A percentile compares a stretch with the other conserved stretches of the same genome.
Evolutionary conservation across 2,329 filamentous ascomycete species (phyloP).

Genomic region (Plectosphaerella plurivora): DNA sequence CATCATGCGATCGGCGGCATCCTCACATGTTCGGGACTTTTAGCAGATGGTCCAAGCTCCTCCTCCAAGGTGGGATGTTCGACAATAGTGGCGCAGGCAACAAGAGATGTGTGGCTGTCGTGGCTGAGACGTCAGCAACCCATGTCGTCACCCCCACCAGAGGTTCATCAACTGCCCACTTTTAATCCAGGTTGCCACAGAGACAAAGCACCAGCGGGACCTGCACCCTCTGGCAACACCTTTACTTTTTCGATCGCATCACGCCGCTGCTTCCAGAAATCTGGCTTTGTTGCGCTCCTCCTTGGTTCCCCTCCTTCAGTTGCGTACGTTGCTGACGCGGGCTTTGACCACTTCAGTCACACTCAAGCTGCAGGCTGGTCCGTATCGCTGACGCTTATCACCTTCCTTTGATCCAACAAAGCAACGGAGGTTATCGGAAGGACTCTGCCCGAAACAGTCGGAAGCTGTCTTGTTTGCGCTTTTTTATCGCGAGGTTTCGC

Average conservation of each 20-base stretch:
- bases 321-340: background rate
- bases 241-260: background rate
- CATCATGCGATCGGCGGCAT: background rate
- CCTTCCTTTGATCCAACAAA: too few species aligned
- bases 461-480: too few species aligned
- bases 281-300: background rate
- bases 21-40: background rate
- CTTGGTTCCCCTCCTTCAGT: background rate
- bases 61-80: too few species aligned
- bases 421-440: too few species aligned
- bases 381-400: too few species aligned
- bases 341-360: background rate
- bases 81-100: background rate
- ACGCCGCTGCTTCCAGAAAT: background rate
- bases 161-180: background rate
- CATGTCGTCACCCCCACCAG: constrained; percentile 1
- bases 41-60: background rate
- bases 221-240: background rate
- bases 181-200: constrained; percentile 3
- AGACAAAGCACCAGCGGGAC: background rate
- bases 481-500: background rate
- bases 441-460: too few species aligned
- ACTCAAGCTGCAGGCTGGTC: background rate
- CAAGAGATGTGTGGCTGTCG: background rate
- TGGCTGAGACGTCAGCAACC: background rate